These are phyloP conservation scores for Vitis amurensis DNA, from an alignment of 164 flowering plant genomes.

Conservation along the genomic window DNA sequence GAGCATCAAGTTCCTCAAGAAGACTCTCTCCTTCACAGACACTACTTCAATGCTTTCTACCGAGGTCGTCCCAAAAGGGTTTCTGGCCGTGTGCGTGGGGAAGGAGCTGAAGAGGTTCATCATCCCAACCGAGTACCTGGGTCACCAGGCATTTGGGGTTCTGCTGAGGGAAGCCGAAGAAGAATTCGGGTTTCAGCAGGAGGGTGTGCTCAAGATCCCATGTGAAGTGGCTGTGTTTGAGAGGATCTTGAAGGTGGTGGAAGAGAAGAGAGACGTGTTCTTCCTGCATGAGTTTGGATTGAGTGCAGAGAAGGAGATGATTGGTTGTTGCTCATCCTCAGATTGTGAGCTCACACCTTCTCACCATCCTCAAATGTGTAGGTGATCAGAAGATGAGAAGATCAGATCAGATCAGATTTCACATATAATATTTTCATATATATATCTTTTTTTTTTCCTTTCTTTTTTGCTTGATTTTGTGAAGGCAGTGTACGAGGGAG, in stretches of 20 bases:
- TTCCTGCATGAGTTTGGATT: constrained; percentile 30
- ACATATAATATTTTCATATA: no score
- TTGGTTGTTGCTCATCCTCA: constrained; percentile 28
- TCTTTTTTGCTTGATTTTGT: constrained; percentile 8
- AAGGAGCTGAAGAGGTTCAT: constrained; percentile 63
- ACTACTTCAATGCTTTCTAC: constrained; percentile 8
- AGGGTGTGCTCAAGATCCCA: constrained; percentile 78
- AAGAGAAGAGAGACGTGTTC: constrained; percentile 47
- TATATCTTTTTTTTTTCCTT: not conserved
- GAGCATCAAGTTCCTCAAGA: constrained; percentile 67
- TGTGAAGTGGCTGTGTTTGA: constrained; percentile 67
- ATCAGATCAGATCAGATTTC: not conserved
- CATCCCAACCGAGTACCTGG: constrained; percentile 70
- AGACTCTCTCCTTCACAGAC: constrained; percentile 70
- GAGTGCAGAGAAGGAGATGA: constrained; percentile 25
- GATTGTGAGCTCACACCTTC: constrained; percentile 38
- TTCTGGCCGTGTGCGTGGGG: constrained; percentile 79
- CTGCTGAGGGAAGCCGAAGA: constrained; percentile 80
- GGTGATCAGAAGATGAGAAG: constrained; percentile 25
- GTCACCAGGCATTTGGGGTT: constrained; percentile 60
- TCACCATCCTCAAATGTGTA: constrained; percentile 48
- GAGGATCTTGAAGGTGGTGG: constrained; percentile 62
- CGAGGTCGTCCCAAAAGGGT: constrained; percentile 68
- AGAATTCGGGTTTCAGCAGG: constrained; percentile 84
- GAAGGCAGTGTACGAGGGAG: constrained; percentile 16